These are phyloP conservation scores for Candida namnaoensis DNA, from an alignment of 805 yeast species.

Conservation along the genomic window DNA sequence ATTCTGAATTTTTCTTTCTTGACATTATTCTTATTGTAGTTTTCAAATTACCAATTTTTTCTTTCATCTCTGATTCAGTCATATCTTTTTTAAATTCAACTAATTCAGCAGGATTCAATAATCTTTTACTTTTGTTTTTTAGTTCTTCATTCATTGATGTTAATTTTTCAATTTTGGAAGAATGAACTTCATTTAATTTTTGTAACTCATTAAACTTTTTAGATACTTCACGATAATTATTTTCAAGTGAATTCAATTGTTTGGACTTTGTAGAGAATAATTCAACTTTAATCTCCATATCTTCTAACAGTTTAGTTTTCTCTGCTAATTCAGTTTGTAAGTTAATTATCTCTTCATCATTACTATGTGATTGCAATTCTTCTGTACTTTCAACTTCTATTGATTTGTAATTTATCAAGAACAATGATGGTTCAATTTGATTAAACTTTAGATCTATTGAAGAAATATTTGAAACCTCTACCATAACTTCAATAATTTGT, in stretches of 20 bases:
- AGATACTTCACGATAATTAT: not conserved
- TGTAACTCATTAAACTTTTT: not conserved
- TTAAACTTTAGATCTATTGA: too few species aligned
- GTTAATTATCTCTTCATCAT: too few species aligned
- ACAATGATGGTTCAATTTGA: not conserved
- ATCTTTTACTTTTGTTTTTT: not conserved
- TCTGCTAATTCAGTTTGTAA: not conserved
- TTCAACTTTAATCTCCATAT: not conserved
- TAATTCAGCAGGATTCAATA: constrained; percentile 1
- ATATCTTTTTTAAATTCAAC: constrained; percentile 8
- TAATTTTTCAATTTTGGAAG: constrained; percentile 1
- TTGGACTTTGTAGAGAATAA: not conserved
- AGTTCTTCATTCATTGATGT: constrained; percentile 4
- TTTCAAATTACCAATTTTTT: constrained; percentile 33
- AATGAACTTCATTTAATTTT: not conserved
- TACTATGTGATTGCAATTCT: too few species aligned
- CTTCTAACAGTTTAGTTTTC: not conserved
- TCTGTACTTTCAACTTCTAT: too few species aligned
- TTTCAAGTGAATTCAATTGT: not conserved
- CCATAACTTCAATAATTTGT: too few species aligned
- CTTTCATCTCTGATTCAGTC: constrained; percentile 9
- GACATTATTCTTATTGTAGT: constrained; percentile 17
- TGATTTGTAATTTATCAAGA: too few species aligned
- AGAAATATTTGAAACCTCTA: too few species aligned
- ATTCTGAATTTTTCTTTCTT: constrained; percentile 2